Conservation (phyloP, 129 eudicot species). For the Arctium minus region DNA sequence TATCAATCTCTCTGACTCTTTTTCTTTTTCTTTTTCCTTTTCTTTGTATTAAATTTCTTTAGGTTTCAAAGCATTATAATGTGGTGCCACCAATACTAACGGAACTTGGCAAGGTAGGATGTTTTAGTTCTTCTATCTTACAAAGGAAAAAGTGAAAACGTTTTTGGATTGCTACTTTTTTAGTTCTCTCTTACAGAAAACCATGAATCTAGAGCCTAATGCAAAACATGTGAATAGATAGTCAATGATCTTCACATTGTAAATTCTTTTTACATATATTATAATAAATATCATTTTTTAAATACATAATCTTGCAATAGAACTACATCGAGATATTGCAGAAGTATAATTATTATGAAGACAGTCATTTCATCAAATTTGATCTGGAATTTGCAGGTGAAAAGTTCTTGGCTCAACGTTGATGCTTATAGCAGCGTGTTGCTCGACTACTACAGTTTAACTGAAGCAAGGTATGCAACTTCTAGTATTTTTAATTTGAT, state of each 20-base stretch:
- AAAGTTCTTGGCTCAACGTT: too few species aligned
- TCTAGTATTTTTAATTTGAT: too few species aligned
- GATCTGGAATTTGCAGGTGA: too few species aligned
- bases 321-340: too few species aligned
- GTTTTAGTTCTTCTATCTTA: background rate
- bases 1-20: constrained; percentile 10
- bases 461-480: too few species aligned
- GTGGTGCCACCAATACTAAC: constrained; percentile 92
- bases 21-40: too few species aligned
- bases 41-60: background rate
- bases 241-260: background rate
- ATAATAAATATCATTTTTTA: background rate
- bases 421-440: too few species aligned
- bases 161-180: background rate
- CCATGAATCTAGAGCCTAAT: background rate
- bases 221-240: background rate
- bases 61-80: constrained; percentile 96
- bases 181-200: background rate
- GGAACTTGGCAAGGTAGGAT: constrained; percentile 92
- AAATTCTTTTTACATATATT: background rate
- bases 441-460: too few species aligned
- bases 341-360: too few species aligned
- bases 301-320: background rate
- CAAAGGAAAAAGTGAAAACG: background rate
- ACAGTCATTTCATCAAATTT: too few species aligned